These are phyloP conservation scores for Pyrenophora tritici-repentis DNA, from an alignment of 2,329 filamentous ascomycete genomes.

Conservation along the genomic window DNA sequence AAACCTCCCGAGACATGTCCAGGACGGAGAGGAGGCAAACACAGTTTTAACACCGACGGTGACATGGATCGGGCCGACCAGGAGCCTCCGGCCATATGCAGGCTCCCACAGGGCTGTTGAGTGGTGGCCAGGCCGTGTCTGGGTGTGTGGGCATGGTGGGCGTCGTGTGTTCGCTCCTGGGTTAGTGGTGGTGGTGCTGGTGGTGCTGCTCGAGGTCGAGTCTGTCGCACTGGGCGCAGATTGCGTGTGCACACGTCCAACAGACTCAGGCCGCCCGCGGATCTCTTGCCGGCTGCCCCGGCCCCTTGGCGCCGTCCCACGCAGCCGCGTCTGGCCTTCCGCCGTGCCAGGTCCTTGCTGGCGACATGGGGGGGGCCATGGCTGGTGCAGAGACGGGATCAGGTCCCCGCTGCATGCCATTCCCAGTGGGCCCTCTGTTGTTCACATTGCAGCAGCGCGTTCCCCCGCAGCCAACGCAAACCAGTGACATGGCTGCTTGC, in stretches of 20 bases:
- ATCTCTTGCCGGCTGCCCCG: conserved; percentile 13
- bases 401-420: conserved; percentile 19
- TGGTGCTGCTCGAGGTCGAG: neutral
- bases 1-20: too few relatives aligned
- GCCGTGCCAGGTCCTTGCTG: conserved; percentile 5
- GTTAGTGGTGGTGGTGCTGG: neutral
- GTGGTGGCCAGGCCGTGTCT: neutral
- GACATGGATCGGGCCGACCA: too few relatives aligned
- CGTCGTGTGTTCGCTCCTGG: neutral
- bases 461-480: conserved; percentile 16
- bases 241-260: conserved; percentile 3
- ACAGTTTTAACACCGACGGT: too few relatives aligned
- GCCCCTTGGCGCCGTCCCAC: conserved; percentile 8
- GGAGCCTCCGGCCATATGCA: neutral
- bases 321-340: conserved; percentile 14
- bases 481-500: conserved; percentile 13
- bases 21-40: too few relatives aligned
- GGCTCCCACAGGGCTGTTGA: neutral
- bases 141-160: neutral
- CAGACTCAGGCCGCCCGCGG: conserved; percentile 10
- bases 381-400: conserved; percentile 8
- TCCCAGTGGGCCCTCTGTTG: conserved; percentile 7
- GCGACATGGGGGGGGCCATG: conserved; percentile 5
- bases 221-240: neutral
- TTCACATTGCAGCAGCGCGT: conserved; percentile 17